These are phyloP conservation scores for Chalara sp. DNA, from an alignment of 2,329 filamentous ascomycete genomes.

Conservation along the genomic window DNA sequence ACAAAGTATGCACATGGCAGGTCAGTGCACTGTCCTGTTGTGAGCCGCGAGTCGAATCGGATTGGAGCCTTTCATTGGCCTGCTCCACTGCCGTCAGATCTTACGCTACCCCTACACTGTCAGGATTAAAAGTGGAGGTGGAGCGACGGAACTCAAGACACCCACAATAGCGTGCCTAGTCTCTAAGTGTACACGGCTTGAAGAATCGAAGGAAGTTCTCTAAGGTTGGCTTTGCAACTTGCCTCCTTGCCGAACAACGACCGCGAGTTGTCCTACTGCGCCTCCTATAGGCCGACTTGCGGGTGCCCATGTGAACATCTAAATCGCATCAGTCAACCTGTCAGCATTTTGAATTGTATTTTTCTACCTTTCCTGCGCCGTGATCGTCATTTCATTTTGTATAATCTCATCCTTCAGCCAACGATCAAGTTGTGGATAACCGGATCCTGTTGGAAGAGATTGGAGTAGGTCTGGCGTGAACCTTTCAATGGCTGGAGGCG, in stretches of 20 bases:
- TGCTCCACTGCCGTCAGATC: slow-evolving; percentile 11
- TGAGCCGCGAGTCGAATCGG: slow-evolving; percentile 23
- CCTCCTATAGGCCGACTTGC: too few species aligned
- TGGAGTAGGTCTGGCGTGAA: slow-evolving; percentile 15
- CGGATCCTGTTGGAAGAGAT: background rate
- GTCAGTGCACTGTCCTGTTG: slow-evolving; percentile 12
- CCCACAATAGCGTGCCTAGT: too few species aligned
- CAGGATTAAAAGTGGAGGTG: background rate
- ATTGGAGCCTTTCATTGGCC: slow-evolving; percentile 15
- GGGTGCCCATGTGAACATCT: too few species aligned
- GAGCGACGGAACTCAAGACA: too few species aligned
- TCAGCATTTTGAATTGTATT: too few species aligned
- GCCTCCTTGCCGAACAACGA: slow-evolving; percentile 14
- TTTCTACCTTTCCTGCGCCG: slow-evolving; percentile 14
- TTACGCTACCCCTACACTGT: slow-evolving; percentile 5
- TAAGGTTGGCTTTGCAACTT: slow-evolving; percentile 7
- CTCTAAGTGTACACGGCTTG: background rate
- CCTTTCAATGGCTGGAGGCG: slow-evolving; percentile 15
- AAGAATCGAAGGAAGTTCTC: slow-evolving; percentile 5
- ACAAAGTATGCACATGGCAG: slow-evolving; percentile 16
- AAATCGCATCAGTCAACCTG: too few species aligned
- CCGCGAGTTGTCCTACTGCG: too few species aligned
- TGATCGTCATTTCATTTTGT: slow-evolving; percentile 13
- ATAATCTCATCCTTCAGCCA: slow-evolving; percentile 1
- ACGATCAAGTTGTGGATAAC: background rate